Evolutionary conservation across 495 filamentous ascomycete species (phyloP), one percentile per base, ranked within the genome.

Genomic region (Paragyromitra xinjiangensis): DNA sequence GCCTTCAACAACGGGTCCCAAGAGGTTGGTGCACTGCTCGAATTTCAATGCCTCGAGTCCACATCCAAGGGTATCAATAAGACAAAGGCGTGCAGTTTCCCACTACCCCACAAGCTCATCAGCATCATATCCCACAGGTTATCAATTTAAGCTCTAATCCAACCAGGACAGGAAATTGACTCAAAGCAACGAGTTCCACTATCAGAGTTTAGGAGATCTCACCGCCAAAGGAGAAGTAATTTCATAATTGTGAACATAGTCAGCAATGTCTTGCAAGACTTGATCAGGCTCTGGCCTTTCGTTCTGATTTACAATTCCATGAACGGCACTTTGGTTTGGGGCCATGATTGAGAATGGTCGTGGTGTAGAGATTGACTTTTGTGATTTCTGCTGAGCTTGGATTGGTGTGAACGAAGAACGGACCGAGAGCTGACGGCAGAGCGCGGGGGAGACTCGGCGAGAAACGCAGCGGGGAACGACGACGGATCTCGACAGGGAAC

Each of bases 41-140:
- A 99, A 99, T 78, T 93, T 92, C 78, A 99, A 88, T 74, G 93
- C 95, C 86, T 98, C 94, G 44, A 98, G 90, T 77, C 95, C 95
- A 84, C 95, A 99, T 81, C 95, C 95, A 8, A 99, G 89, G 44
- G 96, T 99, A 84, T 99, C 95, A 77, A 98, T 89, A 86, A 95
- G 92, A 34, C 94, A 92, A 83, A 93, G 91, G 83, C 92, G 89
- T 64, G 93, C 93, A 26, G 95, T 98, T 84, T 98, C 95, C 81
- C 91, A 97, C 95, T 98, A 83, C 51, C 62, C 56, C 78, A 76
- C 26, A 69, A 42, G 12, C 22, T n/a, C 42, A 45, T 81, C 53
- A 76, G 73, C 51, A 22, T 42, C 26, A 24, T 29, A 56, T 8
- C 14, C 14, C 42, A 45, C 14, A 40, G 61, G 16, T 42, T 26